Evolutionary conservation across 169 alveolate species (phyloP).

Genomic region (Plasmodium gonderi): DNA sequence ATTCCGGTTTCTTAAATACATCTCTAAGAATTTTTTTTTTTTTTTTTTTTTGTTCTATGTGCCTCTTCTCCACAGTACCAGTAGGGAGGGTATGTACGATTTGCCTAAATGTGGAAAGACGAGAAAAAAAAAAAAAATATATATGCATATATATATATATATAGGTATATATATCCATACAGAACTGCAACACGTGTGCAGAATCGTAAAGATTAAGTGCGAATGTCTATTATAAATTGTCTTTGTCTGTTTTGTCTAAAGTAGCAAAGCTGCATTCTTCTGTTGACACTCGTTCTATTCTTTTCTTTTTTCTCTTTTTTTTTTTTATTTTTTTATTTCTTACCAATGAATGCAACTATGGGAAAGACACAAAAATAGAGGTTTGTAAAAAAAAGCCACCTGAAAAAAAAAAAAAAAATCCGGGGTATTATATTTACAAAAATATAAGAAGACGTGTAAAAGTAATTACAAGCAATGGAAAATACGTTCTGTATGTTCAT

Average conservation of each 20-base stretch:
- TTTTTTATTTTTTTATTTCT: conserved; percentile 5
- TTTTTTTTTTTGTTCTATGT: too few relatives aligned
- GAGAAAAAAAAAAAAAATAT: neutral
- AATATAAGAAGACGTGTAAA: neutral
- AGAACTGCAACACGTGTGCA: neutral
- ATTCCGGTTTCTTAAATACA: neutral
- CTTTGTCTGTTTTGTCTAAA: neutral
- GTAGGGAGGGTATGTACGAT: conserved; percentile 37
- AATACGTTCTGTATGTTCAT: neutral
- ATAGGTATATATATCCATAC: neutral
- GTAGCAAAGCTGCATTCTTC: neutral
- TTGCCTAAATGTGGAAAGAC: conserved; percentile 9
- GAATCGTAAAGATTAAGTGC: neutral
- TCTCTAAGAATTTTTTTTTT: neutral
- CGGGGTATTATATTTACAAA: neutral
- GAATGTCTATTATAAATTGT: neutral
- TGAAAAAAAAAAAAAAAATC: conserved; percentile 1
- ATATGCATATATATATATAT: neutral
- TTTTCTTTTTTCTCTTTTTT: neutral
- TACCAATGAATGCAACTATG: conserved; percentile 30
- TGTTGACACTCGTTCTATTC: neutral
- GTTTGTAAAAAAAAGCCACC: conserved; percentile 61
- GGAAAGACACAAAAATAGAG: conserved; percentile 58
- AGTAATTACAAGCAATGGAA: neutral
- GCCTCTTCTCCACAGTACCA: conserved; percentile 39